These are phyloP conservation scores for Pseudogymnoascus sp. DNA, from an alignment of 2,329 filamentous ascomycete species.

Conservation along the genomic window DNA sequence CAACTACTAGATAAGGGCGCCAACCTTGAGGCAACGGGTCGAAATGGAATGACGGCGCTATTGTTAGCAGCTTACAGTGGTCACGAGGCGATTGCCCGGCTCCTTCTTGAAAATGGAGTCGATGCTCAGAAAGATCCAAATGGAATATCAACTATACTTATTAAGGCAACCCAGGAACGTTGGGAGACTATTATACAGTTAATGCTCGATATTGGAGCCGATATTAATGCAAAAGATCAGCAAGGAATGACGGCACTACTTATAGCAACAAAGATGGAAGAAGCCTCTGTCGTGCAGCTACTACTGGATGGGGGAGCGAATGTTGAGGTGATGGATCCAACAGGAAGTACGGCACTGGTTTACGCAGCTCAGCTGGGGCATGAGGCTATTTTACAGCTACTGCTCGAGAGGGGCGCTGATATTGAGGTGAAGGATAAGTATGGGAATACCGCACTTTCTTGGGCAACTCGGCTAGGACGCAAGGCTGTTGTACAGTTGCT, in stretches of 20 bases:
- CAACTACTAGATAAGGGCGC: neutral
- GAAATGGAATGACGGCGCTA: neutral
- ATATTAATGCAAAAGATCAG: neutral
- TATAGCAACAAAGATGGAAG: neutral
- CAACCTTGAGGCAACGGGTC: neutral
- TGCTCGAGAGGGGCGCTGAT: neutral
- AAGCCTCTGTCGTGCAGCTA: neutral
- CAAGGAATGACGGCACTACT: neutral
- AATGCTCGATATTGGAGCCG: neutral
- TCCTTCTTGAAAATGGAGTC: neutral
- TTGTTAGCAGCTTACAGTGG: neutral
- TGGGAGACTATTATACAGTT: neutral
- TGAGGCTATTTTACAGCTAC: neutral
- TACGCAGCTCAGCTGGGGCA: neutral
- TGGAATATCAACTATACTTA: neutral
- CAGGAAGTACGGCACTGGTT: neutral
- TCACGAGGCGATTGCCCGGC: neutral
- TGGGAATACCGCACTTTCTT: neutral
- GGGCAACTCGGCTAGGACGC: neutral
- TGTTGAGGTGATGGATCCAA: neutral
- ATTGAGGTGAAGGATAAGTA: neutral
- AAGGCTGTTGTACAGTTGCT: neutral
- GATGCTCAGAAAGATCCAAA: neutral
- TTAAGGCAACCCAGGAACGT: neutral
- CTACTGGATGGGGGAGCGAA: neutral